Base-by-base conservation (phyloP, 352 stramenopile genomes). In the Globisporangium parvum region DNA sequence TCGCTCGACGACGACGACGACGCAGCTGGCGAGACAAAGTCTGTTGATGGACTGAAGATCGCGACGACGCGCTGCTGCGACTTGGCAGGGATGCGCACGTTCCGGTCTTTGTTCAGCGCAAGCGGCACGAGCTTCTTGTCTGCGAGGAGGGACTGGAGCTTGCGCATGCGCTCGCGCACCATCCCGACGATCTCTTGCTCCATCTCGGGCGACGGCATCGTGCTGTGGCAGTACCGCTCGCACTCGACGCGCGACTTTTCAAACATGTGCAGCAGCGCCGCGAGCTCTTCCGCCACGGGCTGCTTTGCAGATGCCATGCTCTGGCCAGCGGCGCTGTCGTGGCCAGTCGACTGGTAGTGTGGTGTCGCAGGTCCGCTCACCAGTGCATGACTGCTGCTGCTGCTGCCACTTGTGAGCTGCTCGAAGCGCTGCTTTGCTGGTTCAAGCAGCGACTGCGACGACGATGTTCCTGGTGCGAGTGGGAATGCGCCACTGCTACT, bases 101-200 rank as follows among this genome's bases (percentile, higher is more conserved):
- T 94, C 15, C 81, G 60, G 39, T 94, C 84, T 51, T 89, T 93
- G 53, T 71, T 80, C 9, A 63, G 80, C 40, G 60, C 79, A 20
- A 95, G 50, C 6, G 72, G 61, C 28, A 88, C 49, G 21, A 95
- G 50, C 40, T 84, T 88, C 56, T 87, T 86, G n/a, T 91, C 80
- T 14, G 65, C 55, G 31, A 91, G 60, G 2, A 93, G 63, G 20
- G 62, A 50, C 51, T 95, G 80, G 20, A 95, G 68, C 39, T 83
- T 76, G 45, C 86, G 74, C 5, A 69, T 69, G 11, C 85, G 75
- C 35, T 94, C 82, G 28, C 80, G 80, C 56, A 93, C 69, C 74
- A 95, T 77, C 1, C 66, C 69, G 24, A 90, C 83, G 51, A 93
- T 86, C 47, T 95, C 82, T 46, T 89, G 60, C 51, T 93, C 84